These are phyloP conservation scores for Dendrobium nobile DNA, from an alignment of 106 monocot genomes.

Conservation along the genomic window DNA sequence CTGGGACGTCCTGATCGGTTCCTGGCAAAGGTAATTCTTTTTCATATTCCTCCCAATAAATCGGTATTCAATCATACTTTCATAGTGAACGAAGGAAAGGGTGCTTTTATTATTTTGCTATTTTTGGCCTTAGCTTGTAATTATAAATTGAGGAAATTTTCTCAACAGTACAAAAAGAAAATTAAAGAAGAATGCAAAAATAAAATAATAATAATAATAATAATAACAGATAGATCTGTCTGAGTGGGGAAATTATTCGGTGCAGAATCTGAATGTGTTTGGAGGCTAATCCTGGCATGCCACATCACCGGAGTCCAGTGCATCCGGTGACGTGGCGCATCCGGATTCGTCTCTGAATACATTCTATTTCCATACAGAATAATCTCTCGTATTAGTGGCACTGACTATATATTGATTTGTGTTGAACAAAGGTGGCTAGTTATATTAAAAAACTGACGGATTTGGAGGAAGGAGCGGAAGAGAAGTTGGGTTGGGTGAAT, in stretches of 20 bases:
- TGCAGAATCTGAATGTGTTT: too few species aligned
- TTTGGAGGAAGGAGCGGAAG: constrained; percentile 14
- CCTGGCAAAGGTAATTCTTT: constrained; percentile 15
- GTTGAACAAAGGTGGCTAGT: constrained; percentile 29
- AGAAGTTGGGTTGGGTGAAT: constrained; percentile 42
- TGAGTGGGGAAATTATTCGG: not conserved
- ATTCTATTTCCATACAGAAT: too few species aligned
- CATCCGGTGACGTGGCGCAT: too few species aligned
- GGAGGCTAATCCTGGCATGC: too few species aligned
- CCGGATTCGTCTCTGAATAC: too few species aligned
- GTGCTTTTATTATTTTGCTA: not conserved
- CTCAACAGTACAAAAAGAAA: not conserved
- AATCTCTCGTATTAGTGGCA: not conserved
- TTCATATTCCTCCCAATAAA: not conserved
- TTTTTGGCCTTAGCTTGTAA: not conserved
- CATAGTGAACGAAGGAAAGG: too few species aligned
- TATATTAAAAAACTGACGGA: constrained; percentile 30
- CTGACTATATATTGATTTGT: not conserved
- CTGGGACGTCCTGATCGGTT: constrained; percentile 47
- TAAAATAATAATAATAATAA: not conserved
- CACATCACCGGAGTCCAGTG: too few species aligned
- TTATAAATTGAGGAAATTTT: not conserved
- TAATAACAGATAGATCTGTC: not conserved
- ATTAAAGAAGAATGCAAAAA: not conserved
- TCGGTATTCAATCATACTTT: too few species aligned